Base-by-base conservation (phyloP, 2,329 filamentous ascomycete species). In the Ophiognomonia clavigignenti-juglandacearum region DNA sequence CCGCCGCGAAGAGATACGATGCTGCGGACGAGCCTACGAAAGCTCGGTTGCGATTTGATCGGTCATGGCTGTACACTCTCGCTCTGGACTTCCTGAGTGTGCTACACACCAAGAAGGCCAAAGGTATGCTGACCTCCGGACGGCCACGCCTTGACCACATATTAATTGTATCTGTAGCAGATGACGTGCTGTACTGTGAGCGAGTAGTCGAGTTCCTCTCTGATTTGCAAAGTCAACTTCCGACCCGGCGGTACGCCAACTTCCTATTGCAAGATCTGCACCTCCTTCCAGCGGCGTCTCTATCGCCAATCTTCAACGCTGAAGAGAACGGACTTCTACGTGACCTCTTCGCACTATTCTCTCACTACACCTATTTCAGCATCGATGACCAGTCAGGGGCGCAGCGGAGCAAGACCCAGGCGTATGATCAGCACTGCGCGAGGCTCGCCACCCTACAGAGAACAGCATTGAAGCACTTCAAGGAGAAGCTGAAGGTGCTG, bases 161-260 rank as follows among this genome's bases (percentile, higher is more conserved):
- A 14, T 19, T 8, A 32, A 47, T 59, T 64, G 58, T 54, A 65
- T 40, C 14, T 39, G 46, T 37, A 36, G 53, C 65, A 66, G 85
- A 90, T 26, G 82, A 86, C 55, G 64, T 90, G 18, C 68, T 81
- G 3, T 98, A 96, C 65, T 95, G 89, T 62, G 92, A 97, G 65
- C 81, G 91, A n/a, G 92, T 97, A 53, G 68, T 93, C 43, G 93
- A 98, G 65, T 85, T 98, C 43, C 72, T 98, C 39, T 85, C 86
- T 8, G 93, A 98, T 62, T 70, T 98, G 18, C 83, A 95, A 63
- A 96, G 92, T 59, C 93, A 98, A 64, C 73, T 97, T 39, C 93
- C 93, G 0, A 98, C 95, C 4, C 78, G 93, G 57, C 82, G 93
- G 64, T 97, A 97, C 63, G 88, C 95, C 61, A 96, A 96, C 64